Evolutionary conservation across 2,329 filamentous ascomycete species (phyloP), one percentile per base, ranked within the genome.

Genomic region (Cordyceps tenuipes): DNA sequence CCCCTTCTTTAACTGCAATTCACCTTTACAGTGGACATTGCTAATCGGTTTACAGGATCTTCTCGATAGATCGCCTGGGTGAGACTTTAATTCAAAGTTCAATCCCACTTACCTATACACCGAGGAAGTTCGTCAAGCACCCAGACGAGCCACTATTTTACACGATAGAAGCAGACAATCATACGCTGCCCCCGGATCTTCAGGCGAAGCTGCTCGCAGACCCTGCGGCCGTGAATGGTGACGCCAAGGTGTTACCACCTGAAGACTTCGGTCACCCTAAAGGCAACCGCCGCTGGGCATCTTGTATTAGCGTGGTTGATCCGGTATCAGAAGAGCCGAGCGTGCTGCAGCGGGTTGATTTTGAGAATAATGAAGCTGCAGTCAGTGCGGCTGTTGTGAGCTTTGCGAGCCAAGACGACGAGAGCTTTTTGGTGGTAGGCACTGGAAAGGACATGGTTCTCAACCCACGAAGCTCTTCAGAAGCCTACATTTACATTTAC

Each of bases 401-500:
- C 0, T 99, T 99, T 70, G 82, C 90, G 19, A 93, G 89, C 64
- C 90, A 95, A 71, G 90, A 95, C 62, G 87, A 91, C 66, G 92
- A 97, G 69, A 84, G 83, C 17, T 99, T 96, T 75, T 79, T 99
- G n/a, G 83, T 96, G 5, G 90, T 99, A 21, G 95, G 94, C 55
- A 97, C 93, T 1, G 93, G 89, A 2, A 96, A 96, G 72, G 90
- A 99, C 70, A 86, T 97, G 79, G 79, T 87, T 17, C 82, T 92
- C 61, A 90, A 82, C 64, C 91, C 92, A 10, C 83, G 87, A 55
- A 87, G 86, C 56, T 92, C 84, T 65, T 85, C 82, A 0, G 86
- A 86, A 63, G 94, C 93, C 0, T 96, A 88, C 66, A 89, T 99
- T 41, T 90, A 97, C 68, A 89, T 97, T 29, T 99, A 97, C 73